Conservation (phyloP, 805 yeast species). For the Candida pini region DNA sequence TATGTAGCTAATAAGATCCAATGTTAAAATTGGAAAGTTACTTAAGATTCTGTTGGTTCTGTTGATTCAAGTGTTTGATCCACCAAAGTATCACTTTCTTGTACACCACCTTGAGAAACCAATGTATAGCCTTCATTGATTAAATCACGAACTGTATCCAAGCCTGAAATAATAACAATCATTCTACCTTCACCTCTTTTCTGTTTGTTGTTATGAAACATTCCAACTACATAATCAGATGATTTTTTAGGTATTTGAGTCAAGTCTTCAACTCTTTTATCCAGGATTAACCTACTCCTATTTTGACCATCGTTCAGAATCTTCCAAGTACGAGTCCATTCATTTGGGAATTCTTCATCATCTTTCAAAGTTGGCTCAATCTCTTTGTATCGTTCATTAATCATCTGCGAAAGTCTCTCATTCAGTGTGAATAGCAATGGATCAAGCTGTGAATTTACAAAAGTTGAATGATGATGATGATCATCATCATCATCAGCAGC, state of each 20-base stretch:
- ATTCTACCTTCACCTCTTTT: slow-evolving; percentile 33
- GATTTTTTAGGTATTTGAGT: slow-evolving; percentile 32
- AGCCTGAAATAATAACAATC: slow-evolving; percentile 26
- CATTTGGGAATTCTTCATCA: slow-evolving; percentile 42
- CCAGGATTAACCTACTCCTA: slow-evolving; percentile 32
- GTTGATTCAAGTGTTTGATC: background rate
- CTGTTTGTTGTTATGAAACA: slow-evolving; percentile 35
- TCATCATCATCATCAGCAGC: no score
- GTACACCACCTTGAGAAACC: background rate
- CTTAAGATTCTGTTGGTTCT: no score
- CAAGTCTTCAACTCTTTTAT: slow-evolving; percentile 21
- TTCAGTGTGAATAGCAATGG: slow-evolving; percentile 61
- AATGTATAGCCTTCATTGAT: slow-evolving; percentile 14
- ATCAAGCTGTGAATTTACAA: slow-evolving; percentile 56
- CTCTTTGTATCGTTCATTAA: slow-evolving; percentile 20
- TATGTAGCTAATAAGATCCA: no score
- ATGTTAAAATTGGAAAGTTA: no score
- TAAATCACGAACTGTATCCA: slow-evolving; percentile 26
- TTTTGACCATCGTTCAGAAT: slow-evolving; percentile 35
- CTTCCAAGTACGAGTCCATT: slow-evolving; percentile 46
- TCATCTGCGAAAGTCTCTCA: slow-evolving; percentile 40
- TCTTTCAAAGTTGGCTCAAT: slow-evolving; percentile 38
- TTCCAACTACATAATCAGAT: slow-evolving; percentile 30
- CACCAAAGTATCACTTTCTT: no score
- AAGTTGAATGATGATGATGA: slow-evolving; percentile 44